Percentiles rank a stretch among this genome's conserved stretches.
phyloP scores from a whole-genome alignment of 345 rosid species.

The Populus euphratica region DNA sequence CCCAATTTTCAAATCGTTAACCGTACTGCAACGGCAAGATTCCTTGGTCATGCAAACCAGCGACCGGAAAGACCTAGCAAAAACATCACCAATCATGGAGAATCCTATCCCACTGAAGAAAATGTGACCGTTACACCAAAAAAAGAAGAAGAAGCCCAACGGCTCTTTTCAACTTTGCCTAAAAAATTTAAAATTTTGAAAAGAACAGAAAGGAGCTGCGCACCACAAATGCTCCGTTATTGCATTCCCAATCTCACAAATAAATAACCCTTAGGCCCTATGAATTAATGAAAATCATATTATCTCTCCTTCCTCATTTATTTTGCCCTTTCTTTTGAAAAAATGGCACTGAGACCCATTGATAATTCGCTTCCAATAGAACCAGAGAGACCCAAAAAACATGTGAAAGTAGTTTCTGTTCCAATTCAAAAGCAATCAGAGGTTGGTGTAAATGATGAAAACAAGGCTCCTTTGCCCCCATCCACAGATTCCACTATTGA shows the following conservation, averaged over 20 bases:
- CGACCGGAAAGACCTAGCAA: not conserved
- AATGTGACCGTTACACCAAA: slow-evolving; percentile 12
- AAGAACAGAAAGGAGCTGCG: not conserved
- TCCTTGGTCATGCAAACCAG: too few relatives aligned
- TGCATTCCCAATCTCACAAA: not conserved
- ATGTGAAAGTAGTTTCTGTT: slow-evolving; percentile 35
- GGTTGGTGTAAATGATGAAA: slow-evolving; percentile 48
- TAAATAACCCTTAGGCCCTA: not conserved
- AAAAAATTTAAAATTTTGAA: slow-evolving; percentile 4
- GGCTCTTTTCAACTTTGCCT: slow-evolving; percentile 10
- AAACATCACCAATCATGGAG: not conserved
- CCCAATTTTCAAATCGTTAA: too few relatives aligned
- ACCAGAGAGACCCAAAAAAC: slow-evolving; percentile 69
- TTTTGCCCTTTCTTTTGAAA: not conserved
- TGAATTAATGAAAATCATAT: not conserved
- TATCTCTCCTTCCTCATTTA: not conserved
- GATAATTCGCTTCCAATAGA: slow-evolving; percentile 66
- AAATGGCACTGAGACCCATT: slow-evolving; percentile 81
- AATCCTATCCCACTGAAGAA: not conserved
- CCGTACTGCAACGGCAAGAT: too few relatives aligned
- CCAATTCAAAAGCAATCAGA: slow-evolving; percentile 32
- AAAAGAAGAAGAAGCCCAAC: not conserved
- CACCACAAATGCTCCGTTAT: not conserved
- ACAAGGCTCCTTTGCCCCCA: slow-evolving; percentile 40
- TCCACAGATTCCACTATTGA: slow-evolving; percentile 48